Base-by-base conservation (phyloP, 176 grass and related monocot species). In the Stipa capillata region DNA sequence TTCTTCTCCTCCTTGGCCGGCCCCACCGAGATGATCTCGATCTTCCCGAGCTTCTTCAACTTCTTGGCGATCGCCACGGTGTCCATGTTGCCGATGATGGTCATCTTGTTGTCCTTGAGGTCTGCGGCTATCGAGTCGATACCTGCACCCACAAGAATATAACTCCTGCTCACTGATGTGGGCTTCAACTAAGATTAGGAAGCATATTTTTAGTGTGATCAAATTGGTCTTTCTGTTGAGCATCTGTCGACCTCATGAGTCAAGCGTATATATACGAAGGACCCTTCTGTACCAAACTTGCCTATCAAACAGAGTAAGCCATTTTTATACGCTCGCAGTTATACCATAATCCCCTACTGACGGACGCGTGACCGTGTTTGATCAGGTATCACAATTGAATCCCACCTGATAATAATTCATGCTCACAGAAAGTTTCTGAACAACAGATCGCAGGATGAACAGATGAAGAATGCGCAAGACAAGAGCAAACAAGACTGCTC, bases 21-120 rank as follows among this genome's bases (percentile, higher is more conserved):
- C 2, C 94, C 94, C 7, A 97, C 94, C 0, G 87, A 94, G 5
- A 97, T 4, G 66, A 97, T 92, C 71, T 97, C 94, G 49, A 97
- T 61, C 51, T 88, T 94, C 65, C 89, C 85, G 13, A 97, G 27
- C 53, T 97, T 97, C 89, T 81, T 94, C 79, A 97, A 65, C 74
- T 86, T 97, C 79, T 90, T 97, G 6, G 89, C 91, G 14, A 97
- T 82, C 15, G 84, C 87, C 3, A 97, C 89, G 1, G 85, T 81
- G 83, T 97, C 94, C 91, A 97, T 97, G 65, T 86, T 76, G 11
- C 91, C 89, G 6, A 90, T 90, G 56, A 97, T 78, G n/a, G 87
- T 97, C 85, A 97, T 79, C 82, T 97, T 97, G 59, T 90, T 90
- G 52, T 94, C 91, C 87, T 97, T 90, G 28, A 94, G 69, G 44